These are phyloP conservation scores for Neltuma alba DNA, from an alignment of 306 rosid species.

Conservation along the genomic window DNA sequence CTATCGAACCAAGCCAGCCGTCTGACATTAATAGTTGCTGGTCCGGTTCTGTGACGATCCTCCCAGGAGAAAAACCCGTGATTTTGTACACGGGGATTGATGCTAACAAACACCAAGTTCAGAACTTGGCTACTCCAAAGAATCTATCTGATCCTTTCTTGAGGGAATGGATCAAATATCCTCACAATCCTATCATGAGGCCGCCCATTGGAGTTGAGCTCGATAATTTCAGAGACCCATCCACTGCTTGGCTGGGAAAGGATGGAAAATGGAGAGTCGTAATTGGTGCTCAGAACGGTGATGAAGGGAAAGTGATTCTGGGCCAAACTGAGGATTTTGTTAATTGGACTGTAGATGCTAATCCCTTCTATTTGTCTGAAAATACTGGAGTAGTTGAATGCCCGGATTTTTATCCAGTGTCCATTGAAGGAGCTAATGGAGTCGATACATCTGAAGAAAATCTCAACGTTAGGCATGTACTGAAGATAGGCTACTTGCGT, in stretches of 20 bases:
- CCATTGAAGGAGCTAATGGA: conserved; percentile 42
- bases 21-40: conserved; percentile 55
- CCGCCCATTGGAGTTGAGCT: conserved; percentile 42
- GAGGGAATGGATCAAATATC: conserved; percentile 53
- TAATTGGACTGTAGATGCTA: conserved; percentile 39
- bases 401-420: conserved; percentile 62
- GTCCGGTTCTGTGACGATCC: conserved; percentile 61
- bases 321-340: conserved; percentile 52
- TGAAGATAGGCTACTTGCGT: conserved; percentile 49
- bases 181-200: conserved; percentile 53
- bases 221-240: conserved; percentile 54
- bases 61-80: conserved; percentile 37
- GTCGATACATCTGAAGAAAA: conserved; percentile 45
- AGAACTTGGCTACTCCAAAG: conserved; percentile 50
- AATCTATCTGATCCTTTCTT: conserved; percentile 51
- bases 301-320: conserved; percentile 47
- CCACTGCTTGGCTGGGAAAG: conserved; percentile 60
- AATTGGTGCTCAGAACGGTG: conserved; percentile 47
- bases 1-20: conserved; percentile 49
- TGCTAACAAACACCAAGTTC: conserved; percentile 44
- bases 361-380: conserved; percentile 37
- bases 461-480: conserved; percentile 45
- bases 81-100: conserved; percentile 54
- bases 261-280: conserved; percentile 52
- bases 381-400: conserved; percentile 58